phyloP scores from a whole-genome alignment of 2,329 filamentous ascomycete species.

The Aspergillus costaricaensis region DNA sequence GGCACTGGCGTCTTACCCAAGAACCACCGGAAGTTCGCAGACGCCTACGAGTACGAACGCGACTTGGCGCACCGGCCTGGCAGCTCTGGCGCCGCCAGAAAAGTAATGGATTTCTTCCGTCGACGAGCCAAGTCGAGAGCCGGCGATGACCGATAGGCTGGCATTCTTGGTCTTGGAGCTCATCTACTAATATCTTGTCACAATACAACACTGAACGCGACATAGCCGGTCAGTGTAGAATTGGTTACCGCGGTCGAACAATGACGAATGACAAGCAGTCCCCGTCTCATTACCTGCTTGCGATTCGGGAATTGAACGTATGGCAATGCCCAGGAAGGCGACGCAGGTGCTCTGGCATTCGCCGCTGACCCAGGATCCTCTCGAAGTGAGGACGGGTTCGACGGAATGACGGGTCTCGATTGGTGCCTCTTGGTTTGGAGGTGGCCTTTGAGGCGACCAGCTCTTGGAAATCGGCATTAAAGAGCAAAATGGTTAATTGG shows the following conservation, averaged over 20 bases:
- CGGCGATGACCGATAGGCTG: conserved; percentile 42
- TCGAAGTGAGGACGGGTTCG: conserved; percentile 9
- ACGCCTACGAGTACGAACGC: conserved; percentile 77
- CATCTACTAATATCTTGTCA: conserved; percentile 18
- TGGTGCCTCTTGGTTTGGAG: conserved; percentile 17
- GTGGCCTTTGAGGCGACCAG: conserved; percentile 17
- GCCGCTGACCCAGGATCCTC: conserved; percentile 5
- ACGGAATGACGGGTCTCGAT: conserved; percentile 15
- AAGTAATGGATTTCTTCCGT: conserved; percentile 98
- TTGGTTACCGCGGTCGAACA: conserved; percentile 11
- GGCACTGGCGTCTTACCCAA: conserved; percentile 71
- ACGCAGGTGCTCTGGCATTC: conserved; percentile 12
- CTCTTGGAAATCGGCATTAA: conserved; percentile 26
- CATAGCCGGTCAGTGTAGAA: conserved; percentile 2
- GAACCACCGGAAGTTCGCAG: conserved; percentile 79
- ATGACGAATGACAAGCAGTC: conserved; percentile 15
- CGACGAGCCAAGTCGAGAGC: conserved; percentile 76
- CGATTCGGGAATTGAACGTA: conserved; percentile 13
- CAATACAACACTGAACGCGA: conserved; percentile 14
- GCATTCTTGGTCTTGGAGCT: conserved; percentile 11
- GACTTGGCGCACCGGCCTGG: conserved; percentile 68
- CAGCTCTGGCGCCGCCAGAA: conserved; percentile 81
- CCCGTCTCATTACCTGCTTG: conserved; percentile 15
- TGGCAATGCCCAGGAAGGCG: conserved; percentile 13
- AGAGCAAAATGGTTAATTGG: conserved; percentile 41